These are phyloP conservation scores for Xerocomellus dryophilus DNA, from an alignment of 768 basidiomycete genomes.

Conservation along the genomic window DNA sequence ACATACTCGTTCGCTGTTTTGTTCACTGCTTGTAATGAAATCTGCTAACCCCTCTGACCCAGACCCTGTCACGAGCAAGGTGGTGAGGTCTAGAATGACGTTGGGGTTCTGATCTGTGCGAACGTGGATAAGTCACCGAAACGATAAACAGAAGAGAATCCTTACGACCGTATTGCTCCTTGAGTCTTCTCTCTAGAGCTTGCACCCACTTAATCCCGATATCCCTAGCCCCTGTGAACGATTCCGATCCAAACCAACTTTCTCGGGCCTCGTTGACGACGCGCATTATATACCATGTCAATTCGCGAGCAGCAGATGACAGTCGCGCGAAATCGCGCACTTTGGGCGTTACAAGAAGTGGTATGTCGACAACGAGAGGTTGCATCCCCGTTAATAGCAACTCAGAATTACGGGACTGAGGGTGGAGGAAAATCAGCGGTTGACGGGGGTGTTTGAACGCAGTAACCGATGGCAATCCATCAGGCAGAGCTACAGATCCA, in stretches of 20 bases:
- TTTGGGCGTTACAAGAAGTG: slow-evolving; percentile 54
- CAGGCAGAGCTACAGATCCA: slow-evolving; percentile 43
- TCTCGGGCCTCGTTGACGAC: slow-evolving; percentile 69
- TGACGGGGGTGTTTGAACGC: slow-evolving; percentile 43
- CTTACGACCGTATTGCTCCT: slow-evolving; percentile 65
- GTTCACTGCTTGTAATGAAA: slow-evolving; percentile 73
- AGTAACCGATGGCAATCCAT: slow-evolving; percentile 33
- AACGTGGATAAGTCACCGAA: slow-evolving; percentile 12
- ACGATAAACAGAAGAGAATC: slow-evolving; percentile 12
- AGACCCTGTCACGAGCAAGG: slow-evolving; percentile 66
- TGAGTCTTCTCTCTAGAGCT: slow-evolving; percentile 60
- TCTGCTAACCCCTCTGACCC: slow-evolving; percentile 69
- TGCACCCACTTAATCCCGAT: slow-evolving; percentile 72
- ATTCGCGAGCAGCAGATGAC: slow-evolving; percentile 66
- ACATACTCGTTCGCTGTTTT: slow-evolving; percentile 77
- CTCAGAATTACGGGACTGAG: slow-evolving; percentile 28
- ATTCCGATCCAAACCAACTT: slow-evolving; percentile 71
- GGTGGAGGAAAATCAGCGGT: slow-evolving; percentile 52
- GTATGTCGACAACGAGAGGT: slow-evolving; percentile 50
- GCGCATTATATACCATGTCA: slow-evolving; percentile 69
- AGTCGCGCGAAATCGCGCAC: slow-evolving; percentile 68
- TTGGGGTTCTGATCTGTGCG: slow-evolving; percentile 55
- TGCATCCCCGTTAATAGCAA: slow-evolving; percentile 26
- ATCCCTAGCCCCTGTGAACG: slow-evolving; percentile 62
- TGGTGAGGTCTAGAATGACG: slow-evolving; percentile 68